phyloP scores from a whole-genome alignment of 768 basidiomycete genomes.

The Pulveroboletus sp. region DNA sequence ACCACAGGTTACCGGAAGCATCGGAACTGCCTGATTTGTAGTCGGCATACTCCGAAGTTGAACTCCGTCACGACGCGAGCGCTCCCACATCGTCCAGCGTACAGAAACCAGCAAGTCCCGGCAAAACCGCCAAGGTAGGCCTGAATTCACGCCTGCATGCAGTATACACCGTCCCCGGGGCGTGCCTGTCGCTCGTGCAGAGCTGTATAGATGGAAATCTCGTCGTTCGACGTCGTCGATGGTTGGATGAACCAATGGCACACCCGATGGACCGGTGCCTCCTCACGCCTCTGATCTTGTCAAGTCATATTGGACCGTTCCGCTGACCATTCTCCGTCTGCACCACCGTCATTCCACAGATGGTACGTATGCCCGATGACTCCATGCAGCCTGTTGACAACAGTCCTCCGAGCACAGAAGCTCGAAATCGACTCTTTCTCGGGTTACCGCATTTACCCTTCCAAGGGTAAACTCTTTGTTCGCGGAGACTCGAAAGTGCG shows the following conservation, averaged over 20 bases:
- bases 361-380: slow-evolving; percentile 16
- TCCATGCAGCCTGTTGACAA: neutral
- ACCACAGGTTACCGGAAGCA: too few species aligned
- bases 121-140: slow-evolving; percentile 59
- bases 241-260: slow-evolving; percentile 40
- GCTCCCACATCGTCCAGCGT: slow-evolving; percentile 10
- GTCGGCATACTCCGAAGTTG: slow-evolving; percentile 28
- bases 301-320: slow-evolving; percentile 3
- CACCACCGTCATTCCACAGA: slow-evolving; percentile 9
- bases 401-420: slow-evolving; percentile 52
- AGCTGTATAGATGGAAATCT: slow-evolving; percentile 1
- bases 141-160: slow-evolving; percentile 27
- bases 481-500: slow-evolving; percentile 93
- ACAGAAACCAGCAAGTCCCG: slow-evolving; percentile 25
- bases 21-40: slow-evolving; percentile 8
- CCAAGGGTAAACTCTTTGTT: slow-evolving; percentile 93
- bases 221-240: slow-evolving; percentile 16
- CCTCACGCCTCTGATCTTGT: slow-evolving; percentile 10
- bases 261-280: slow-evolving; percentile 35
- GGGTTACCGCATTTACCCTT: slow-evolving; percentile 95
- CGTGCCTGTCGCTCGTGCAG: slow-evolving; percentile 1
- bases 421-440: slow-evolving; percentile 99
- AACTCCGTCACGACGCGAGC: slow-evolving; percentile 15
- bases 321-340: slow-evolving; percentile 14
- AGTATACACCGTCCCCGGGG: slow-evolving; percentile 8